Evolutionary conservation across 331 rosid genomes (phyloP).

Genomic region (Telfairia occidentalis): DNA sequence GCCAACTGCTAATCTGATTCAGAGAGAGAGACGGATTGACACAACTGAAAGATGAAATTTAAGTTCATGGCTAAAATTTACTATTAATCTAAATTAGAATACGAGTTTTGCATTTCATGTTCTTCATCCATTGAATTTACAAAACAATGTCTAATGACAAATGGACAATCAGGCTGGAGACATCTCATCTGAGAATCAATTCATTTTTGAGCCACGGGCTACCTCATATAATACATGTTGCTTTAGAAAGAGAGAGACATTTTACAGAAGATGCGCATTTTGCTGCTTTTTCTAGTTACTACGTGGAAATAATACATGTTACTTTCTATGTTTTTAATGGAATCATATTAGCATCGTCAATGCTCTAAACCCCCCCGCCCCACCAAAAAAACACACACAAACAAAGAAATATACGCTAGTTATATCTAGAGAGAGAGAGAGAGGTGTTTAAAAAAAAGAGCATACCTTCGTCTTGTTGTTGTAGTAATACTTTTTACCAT

Average conservation of each 20-base stretch:
- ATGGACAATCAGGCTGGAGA: background rate
- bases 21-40: background rate
- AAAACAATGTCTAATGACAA: background rate
- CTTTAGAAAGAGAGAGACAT: too few species aligned
- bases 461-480: slow-evolving; percentile 71
- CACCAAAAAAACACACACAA: background rate
- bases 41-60: background rate
- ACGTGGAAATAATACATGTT: background rate
- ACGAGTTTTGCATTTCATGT: background rate
- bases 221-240: background rate
- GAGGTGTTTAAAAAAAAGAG: background rate
- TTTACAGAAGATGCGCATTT: background rate
- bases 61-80: background rate
- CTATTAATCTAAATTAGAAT: background rate
- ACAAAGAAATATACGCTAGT: background rate
- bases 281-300: background rate
- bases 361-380: background rate
- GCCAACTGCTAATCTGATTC: slow-evolving; percentile 88
- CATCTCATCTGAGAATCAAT: background rate
- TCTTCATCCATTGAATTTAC: background rate
- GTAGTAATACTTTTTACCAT: slow-evolving; percentile 84
- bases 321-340: background rate
- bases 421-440: background rate
- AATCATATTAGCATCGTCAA: background rate
- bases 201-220: background rate